Evolutionary conservation across 1,284 basidiomycete genomes (phyloP).

Genomic region (Cutaneotrichosporon cyanovorans): DNA sequence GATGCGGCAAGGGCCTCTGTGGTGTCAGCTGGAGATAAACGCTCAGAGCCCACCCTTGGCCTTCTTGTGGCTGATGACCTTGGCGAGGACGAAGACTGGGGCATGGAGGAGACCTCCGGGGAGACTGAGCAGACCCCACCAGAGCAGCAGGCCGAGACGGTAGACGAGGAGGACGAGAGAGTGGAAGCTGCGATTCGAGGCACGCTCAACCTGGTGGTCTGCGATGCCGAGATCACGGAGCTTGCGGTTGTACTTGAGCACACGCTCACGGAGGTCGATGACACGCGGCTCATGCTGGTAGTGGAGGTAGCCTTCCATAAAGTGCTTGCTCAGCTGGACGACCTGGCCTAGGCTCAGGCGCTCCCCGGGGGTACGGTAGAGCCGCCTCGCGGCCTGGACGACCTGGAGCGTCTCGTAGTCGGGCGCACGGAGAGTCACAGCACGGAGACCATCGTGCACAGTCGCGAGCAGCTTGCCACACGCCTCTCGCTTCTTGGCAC

Average conservation of each 20-base stretch:
- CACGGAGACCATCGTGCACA: conserved; percentile 93
- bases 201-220: conserved; percentile 88
- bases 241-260: conserved; percentile 89
- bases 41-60: conserved; percentile 62
- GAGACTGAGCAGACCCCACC: conserved; percentile 81
- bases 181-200: conserved; percentile 79
- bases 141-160: conserved; percentile 67
- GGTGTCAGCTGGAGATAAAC: conserved; percentile 1
- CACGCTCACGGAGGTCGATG: conserved; percentile 69
- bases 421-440: conserved; percentile 89
- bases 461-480: conserved; percentile 83
- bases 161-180: conserved; percentile 78
- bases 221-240: conserved; percentile 89
- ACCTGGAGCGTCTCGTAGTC: conserved; percentile 98
- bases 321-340: conserved; percentile 90
- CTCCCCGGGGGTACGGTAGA: conserved; percentile 93
- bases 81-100: conserved; percentile 91
- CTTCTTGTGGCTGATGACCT: conserved; percentile 78
- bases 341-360: conserved; percentile 92
- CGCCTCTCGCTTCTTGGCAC: conserved; percentile 80
- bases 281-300: conserved; percentile 93
- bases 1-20: conserved; percentile 94
- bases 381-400: conserved; percentile 87
- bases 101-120: conserved; percentile 93
- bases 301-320: conserved; percentile 86